These are phyloP conservation scores for Colletotrichum tropicicola DNA, from an alignment of 2,329 filamentous ascomycete genomes.

Conservation along the genomic window DNA sequence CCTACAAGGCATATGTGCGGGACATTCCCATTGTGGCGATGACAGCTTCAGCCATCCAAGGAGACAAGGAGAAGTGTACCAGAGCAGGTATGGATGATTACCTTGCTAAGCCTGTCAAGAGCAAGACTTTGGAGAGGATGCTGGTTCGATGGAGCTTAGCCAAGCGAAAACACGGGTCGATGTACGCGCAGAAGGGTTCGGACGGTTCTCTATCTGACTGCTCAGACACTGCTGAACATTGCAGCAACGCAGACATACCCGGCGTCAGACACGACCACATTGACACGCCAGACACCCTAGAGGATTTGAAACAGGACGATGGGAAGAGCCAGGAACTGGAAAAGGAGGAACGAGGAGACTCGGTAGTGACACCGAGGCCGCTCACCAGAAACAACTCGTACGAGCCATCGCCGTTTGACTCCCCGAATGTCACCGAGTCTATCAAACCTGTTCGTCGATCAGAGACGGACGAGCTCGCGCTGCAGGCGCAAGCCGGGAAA, in stretches of 20 bases:
- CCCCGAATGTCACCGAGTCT: constrained; percentile 40
- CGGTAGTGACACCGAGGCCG: constrained; percentile 52
- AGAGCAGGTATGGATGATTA: constrained; percentile 82
- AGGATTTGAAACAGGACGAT: background rate
- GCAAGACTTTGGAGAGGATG: constrained; percentile 74
- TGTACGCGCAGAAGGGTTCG: constrained; percentile 28
- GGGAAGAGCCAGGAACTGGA: background rate
- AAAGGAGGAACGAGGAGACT: constrained; percentile 32
- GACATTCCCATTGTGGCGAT: constrained; percentile 82
- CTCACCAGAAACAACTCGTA: constrained; percentile 45
- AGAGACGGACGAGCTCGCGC: constrained; percentile 50
- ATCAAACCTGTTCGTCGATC: constrained; percentile 42
- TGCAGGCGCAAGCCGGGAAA: constrained; percentile 56
- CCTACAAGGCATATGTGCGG: constrained; percentile 67
- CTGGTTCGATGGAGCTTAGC: constrained; percentile 71
- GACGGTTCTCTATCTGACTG: constrained; percentile 49
- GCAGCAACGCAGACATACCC: constrained; percentile 51
- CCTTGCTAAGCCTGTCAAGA: constrained; percentile 77
- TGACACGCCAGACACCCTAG: background rate
- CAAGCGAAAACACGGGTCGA: constrained; percentile 34
- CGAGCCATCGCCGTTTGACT: constrained; percentile 54
- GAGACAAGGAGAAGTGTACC: constrained; percentile 78
- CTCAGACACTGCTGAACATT: constrained; percentile 54
- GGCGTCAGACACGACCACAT: constrained; percentile 35
- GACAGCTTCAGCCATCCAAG: constrained; percentile 82